Percentiles rank a stretch among this genome's conserved stretches.
Evolutionary conservation across 1,284 basidiomycete genomes (phyloP).

Genomic region (Boletus smithii): DNA sequence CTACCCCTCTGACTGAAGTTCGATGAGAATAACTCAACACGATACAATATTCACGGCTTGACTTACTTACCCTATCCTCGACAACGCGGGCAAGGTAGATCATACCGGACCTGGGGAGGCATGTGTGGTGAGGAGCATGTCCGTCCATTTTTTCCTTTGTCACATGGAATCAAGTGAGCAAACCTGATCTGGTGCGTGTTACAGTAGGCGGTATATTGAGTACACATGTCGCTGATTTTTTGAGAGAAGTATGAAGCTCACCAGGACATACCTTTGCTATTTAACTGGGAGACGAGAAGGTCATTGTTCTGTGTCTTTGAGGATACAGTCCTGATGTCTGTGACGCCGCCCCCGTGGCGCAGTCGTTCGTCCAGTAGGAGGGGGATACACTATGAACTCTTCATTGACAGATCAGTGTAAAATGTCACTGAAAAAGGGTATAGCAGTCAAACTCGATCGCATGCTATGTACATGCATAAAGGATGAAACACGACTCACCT

Average conservation of each 20-base stretch:
- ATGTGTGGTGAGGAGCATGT: no score
- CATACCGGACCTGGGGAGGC: no score
- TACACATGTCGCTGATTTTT: constrained; percentile 22
- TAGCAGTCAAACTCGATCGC: not conserved
- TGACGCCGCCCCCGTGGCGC: constrained; percentile 8
- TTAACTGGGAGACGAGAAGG: constrained; percentile 14
- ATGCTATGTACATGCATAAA: constrained; percentile 1
- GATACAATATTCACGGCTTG: not conserved
- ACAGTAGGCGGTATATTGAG: constrained; percentile 11
- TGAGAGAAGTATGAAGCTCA: constrained; percentile 9
- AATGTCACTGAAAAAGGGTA: constrained; percentile 1
- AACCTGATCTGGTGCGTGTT: constrained; percentile 8
- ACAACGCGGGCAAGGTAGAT: constrained; percentile 18
- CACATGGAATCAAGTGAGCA: no score
- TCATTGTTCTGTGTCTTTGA: constrained; percentile 8
- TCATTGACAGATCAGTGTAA: not conserved
- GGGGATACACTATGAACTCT: constrained; percentile 6
- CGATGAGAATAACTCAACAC: not conserved
- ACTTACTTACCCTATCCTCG: constrained; percentile 9
- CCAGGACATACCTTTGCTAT: constrained; percentile 18
- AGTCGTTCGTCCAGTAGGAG: constrained; percentile 13
- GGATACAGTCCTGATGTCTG: not conserved
- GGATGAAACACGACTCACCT: constrained; percentile 9
- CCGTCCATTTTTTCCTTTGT: no score
- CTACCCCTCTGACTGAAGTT: not conserved